Conservation (phyloP, 2,329 filamentous ascomycete species). For the Thielaviopsis euricoi region DNA sequence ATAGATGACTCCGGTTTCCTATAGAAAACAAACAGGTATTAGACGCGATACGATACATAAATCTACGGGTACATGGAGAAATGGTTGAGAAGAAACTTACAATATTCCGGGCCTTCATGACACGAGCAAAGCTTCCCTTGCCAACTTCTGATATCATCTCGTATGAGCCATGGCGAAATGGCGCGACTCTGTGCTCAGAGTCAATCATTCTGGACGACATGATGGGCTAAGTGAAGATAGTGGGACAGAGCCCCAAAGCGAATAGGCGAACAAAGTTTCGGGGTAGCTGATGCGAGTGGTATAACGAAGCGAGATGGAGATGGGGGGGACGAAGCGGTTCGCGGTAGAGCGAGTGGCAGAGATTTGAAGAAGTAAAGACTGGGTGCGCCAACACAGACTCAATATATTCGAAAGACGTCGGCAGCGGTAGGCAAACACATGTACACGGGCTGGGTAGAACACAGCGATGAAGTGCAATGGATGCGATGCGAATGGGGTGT, state of each 20-base stretch:
- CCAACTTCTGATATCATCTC: slow-evolving; percentile 9
- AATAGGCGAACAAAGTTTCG: not conserved
- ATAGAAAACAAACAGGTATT: not conserved
- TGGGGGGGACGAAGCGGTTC: too few relatives aligned
- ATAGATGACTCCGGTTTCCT: slow-evolving; percentile 1
- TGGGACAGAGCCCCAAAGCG: slow-evolving; percentile 4
- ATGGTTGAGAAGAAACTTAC: not conserved
- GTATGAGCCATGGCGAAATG: slow-evolving; percentile 9
- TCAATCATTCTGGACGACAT: slow-evolving; percentile 12
- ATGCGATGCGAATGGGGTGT: not conserved
- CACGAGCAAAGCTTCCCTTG: slow-evolving; percentile 11
- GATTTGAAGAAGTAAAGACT: not conserved
- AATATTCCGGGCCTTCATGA: slow-evolving; percentile 10
- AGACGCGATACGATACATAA: not conserved
- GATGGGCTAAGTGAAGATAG: not conserved
- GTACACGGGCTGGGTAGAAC: slow-evolving; percentile 18
- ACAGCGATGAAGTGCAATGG: not conserved
- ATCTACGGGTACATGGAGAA: not conserved
- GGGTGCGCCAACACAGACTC: slow-evolving; percentile 21
- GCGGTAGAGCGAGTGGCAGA: not conserved
- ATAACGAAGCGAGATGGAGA: not conserved
- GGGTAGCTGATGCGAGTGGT: not conserved
- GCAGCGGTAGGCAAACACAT: slow-evolving; percentile 21
- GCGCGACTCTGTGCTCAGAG: slow-evolving; percentile 6
- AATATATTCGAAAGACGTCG: slow-evolving; percentile 21